Conservation (phyloP, 495 filamentous ascomycete species). For the Penicillium parvum region DNA sequence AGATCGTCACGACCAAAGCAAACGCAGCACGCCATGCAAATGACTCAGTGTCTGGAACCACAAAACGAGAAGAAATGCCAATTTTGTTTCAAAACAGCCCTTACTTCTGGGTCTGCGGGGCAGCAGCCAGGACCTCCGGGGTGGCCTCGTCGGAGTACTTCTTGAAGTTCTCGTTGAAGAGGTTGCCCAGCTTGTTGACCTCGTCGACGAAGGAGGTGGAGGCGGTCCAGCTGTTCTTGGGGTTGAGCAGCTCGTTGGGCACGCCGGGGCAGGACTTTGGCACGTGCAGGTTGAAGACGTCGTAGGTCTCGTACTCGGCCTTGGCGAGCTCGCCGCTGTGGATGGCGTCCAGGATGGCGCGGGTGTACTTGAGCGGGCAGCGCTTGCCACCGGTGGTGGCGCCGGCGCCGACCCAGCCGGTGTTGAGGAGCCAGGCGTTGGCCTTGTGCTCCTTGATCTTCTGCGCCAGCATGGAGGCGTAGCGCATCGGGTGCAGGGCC, state of each 20-base stretch:
- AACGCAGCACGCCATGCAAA: constrained; percentile 32
- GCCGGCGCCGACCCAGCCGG: constrained; percentile 96
- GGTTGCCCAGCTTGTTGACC: constrained; percentile 77
- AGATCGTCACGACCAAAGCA: constrained; percentile 18
- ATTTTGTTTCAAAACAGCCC: constrained; percentile 19
- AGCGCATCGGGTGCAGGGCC: constrained; percentile 98
- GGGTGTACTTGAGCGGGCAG: constrained; percentile 98
- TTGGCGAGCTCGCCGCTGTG: constrained; percentile 93
- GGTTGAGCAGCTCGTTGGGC: constrained; percentile 89
- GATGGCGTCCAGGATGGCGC: constrained; percentile 96
- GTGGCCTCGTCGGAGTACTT: constrained; percentile 89
- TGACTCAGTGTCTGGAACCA: constrained; percentile 19
- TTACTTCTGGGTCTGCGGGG: constrained; percentile 25
- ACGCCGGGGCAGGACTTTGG: constrained; percentile 83
- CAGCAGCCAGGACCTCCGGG: constrained; percentile 56
- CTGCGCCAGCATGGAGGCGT: constrained; percentile 94
- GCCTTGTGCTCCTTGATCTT: constrained; percentile 94
- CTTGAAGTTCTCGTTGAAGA: constrained; percentile 97
- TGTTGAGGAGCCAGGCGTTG: constrained; percentile 98
- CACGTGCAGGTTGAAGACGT: constrained; percentile 92
- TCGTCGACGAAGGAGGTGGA: constrained; percentile 73
- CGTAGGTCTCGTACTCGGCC: constrained; percentile 89
- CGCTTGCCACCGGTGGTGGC: constrained; percentile 94
- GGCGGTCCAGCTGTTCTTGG: constrained; percentile 84
- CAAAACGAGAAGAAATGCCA: constrained; percentile 24